phyloP scores from a whole-genome alignment of 176 grass and related monocot genomes.

The Melocanna baccifera region DNA sequence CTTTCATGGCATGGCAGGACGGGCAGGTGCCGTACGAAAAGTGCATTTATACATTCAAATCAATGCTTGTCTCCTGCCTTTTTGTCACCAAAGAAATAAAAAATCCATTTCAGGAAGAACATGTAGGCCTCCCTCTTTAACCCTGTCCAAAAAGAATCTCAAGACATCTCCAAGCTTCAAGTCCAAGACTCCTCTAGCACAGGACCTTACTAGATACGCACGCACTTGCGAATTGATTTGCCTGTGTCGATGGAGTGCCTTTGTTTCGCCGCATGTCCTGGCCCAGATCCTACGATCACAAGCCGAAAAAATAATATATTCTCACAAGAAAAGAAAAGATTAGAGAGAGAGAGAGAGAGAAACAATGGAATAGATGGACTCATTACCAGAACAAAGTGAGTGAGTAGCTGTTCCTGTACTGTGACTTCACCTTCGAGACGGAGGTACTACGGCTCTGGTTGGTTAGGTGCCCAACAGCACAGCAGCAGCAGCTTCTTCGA shows the following conservation, averaged over 20 bases:
- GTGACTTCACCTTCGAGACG: conserved; percentile 44
- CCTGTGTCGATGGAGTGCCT: background rate
- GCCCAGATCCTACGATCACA: conserved; percentile 25
- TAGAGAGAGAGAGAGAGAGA: background rate
- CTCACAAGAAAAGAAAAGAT: background rate
- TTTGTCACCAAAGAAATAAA: background rate
- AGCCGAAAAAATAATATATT: background rate
- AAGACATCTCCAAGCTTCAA: conserved; percentile 23
- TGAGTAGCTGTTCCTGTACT: conserved; percentile 26
- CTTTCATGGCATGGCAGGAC: too few relatives aligned
- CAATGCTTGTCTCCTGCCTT: conserved; percentile 34
- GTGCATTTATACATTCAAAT: conserved; percentile 19
- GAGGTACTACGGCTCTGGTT: conserved; percentile 32
- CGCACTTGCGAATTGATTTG: conserved; percentile 12
- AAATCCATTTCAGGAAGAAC: background rate
- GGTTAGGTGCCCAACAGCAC: conserved; percentile 34
- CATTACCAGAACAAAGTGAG: background rate
- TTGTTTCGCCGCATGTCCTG: conserved; percentile 39
- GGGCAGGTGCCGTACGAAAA: conserved; percentile 13
- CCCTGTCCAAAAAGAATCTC: conserved; percentile 12
- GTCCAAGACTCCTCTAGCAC: conserved; percentile 27
- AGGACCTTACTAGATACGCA: conserved; percentile 30
- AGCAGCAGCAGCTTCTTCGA: background rate
- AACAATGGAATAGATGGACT: background rate
- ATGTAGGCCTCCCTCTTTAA: conserved; percentile 15